Evolutionary conservation across 108 stramenopile species (phyloP).

Genomic region (Mediolabrus comicus): DNA sequence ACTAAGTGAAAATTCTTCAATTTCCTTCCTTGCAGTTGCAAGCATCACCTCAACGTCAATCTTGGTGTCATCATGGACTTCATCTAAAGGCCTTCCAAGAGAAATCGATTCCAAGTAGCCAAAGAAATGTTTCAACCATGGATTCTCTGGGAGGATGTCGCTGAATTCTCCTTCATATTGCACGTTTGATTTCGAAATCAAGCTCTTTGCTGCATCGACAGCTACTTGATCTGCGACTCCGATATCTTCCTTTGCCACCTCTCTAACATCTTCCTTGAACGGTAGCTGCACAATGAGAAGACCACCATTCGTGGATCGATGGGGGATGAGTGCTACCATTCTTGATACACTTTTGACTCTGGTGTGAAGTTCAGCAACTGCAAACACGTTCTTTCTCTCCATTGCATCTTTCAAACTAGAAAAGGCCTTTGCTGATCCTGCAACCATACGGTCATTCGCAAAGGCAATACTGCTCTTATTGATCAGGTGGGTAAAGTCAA

Average conservation of each 20-base stretch:
- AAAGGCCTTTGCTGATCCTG: slow-evolving; percentile 60
- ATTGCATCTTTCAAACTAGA: slow-evolving; percentile 62
- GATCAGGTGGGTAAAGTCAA: slow-evolving; percentile 31
- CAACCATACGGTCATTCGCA: slow-evolving; percentile 53
- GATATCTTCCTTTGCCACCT: slow-evolving; percentile 10
- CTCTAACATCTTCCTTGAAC: slow-evolving; percentile 58
- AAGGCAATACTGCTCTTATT: slow-evolving; percentile 45
- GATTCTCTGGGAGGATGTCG: slow-evolving; percentile 51
- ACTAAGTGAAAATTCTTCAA: slow-evolving; percentile 44
- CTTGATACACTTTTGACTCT: slow-evolving; percentile 46
- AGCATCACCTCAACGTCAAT: slow-evolving; percentile 45
- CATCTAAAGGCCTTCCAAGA: slow-evolving; percentile 42
- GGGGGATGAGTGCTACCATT: slow-evolving; percentile 67
- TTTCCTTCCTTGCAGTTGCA: slow-evolving; percentile 41
- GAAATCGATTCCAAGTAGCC: slow-evolving; percentile 68
- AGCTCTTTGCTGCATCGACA: slow-evolving; percentile 57
- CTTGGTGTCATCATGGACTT: slow-evolving; percentile 39
- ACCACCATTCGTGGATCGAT: slow-evolving; percentile 45
- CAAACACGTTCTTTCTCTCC: slow-evolving; percentile 68
- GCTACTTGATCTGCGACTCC: slow-evolving; percentile 38
- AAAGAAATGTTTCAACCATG: slow-evolving; percentile 61
- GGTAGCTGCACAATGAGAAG: slow-evolving; percentile 58
- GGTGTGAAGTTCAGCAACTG: slow-evolving; percentile 65
- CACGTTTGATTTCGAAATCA: slow-evolving; percentile 48
- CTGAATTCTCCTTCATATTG: slow-evolving; percentile 54